phyloP scores from a whole-genome alignment of 2,329 filamentous ascomycete species.

The Neopestalotiopsis sp. region DNA sequence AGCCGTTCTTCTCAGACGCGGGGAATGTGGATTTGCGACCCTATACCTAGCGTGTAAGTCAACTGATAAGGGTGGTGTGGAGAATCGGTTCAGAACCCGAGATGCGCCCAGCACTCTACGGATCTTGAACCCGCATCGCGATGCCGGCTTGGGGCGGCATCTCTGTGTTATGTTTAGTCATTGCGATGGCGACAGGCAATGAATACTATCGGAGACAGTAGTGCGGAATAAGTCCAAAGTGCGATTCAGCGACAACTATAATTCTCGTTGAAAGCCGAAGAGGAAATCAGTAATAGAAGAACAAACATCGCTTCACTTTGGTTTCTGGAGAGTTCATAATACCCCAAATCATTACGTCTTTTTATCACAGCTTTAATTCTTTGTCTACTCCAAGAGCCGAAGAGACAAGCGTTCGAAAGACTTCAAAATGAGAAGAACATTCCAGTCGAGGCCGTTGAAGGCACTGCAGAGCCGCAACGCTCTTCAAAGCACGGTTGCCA shows the following conservation, averaged over 20 bases:
- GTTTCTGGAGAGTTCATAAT: background rate
- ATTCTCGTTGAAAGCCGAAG: background rate
- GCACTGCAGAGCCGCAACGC: slow-evolving; percentile 4
- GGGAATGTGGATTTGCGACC: background rate
- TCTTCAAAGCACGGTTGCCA: background rate
- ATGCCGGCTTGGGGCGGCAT: background rate
- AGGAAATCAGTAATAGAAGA: background rate
- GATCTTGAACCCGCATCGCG: background rate
- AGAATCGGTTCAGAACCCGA: background rate
- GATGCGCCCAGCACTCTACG: background rate
- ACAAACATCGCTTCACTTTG: background rate
- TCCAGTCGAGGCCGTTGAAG: background rate
- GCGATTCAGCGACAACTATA: background rate
- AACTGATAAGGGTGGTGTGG: background rate
- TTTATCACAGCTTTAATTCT: background rate
- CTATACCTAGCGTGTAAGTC: background rate
- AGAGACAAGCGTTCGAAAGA: background rate
- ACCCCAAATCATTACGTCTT: background rate
- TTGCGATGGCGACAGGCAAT: background rate
- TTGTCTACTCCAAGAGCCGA: background rate
- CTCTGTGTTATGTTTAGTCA: background rate
- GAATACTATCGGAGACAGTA: background rate
- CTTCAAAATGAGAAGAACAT: background rate
- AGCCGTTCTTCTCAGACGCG: background rate
- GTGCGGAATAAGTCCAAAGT: background rate